Conservation (phyloP, 2,329 filamentous ascomycete genomes). For the Colletotrichum viniferum region DNA sequence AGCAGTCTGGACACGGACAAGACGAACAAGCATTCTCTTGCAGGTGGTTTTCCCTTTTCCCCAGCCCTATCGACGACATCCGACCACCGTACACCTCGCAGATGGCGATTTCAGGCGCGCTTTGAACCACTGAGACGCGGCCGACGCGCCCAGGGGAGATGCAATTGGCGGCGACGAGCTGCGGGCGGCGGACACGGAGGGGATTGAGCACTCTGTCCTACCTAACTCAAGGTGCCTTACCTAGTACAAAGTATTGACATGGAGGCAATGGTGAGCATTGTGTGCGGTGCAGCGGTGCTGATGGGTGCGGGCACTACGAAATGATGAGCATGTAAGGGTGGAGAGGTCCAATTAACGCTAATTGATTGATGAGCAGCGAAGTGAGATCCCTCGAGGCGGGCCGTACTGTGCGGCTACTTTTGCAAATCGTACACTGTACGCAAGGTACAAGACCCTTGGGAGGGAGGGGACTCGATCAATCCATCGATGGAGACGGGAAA, state of each 20-base stretch:
- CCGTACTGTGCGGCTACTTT: not conserved
- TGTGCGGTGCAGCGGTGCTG: not conserved
- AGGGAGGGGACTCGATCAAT: not conserved
- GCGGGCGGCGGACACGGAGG: not conserved
- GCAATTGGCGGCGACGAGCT: not conserved
- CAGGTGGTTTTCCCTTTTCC: not conserved
- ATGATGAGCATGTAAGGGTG: not conserved
- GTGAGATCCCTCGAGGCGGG: not conserved
- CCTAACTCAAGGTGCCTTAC: not conserved
- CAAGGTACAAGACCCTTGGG: not conserved
- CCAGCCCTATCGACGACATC: not conserved
- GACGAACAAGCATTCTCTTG: conserved; percentile 7
- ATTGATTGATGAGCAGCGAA: not conserved
- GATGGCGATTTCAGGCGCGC: not conserved
- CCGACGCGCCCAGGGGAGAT: not conserved
- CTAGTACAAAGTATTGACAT: not conserved
- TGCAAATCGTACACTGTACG: not conserved
- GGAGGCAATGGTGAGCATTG: not conserved
- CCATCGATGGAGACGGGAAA: not conserved
- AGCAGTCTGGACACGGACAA: not conserved
- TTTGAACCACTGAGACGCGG: not conserved
- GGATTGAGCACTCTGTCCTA: not conserved
- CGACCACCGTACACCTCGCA: not conserved
- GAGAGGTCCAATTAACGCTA: not conserved
- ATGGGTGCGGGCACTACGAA: not conserved